Conservation (phyloP, 1,284 basidiomycete genomes). For the Cryptococcus jaspeensis region DNA sequence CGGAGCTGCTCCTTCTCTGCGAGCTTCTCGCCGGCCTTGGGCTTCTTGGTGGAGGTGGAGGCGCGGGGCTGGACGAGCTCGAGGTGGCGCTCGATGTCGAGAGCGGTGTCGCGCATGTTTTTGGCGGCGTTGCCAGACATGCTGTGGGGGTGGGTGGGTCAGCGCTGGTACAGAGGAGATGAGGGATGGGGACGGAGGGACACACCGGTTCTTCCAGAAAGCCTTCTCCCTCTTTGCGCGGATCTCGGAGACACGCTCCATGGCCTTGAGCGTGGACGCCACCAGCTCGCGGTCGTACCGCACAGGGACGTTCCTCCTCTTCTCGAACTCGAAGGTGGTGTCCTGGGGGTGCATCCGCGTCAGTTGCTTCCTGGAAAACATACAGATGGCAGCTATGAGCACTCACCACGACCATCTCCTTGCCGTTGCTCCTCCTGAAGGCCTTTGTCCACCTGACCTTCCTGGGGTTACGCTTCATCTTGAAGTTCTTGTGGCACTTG, state of each 20-base stretch:
- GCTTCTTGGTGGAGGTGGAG: conserved; percentile 41
- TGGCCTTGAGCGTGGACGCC: conserved; percentile 92
- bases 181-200: conserved; percentile 9
- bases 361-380: too few relatives aligned
- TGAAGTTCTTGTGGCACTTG: conserved; percentile 99
- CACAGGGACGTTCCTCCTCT: conserved; percentile 95
- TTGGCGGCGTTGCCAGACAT: conserved; percentile 66
- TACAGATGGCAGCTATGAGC: too few relatives aligned
- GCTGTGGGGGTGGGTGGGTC: conserved; percentile 53
- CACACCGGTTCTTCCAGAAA: conserved; percentile 93
- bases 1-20: conserved; percentile 53
- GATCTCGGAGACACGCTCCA: conserved; percentile 94
- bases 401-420: conserved; percentile 98
- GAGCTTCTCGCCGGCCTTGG: conserved; percentile 11
- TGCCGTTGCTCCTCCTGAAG: conserved; percentile 96
- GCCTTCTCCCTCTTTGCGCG: conserved; percentile 85
- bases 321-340: conserved; percentile 98
- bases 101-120: conserved; percentile 51
- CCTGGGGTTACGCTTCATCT: conserved; percentile 99
- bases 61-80: conserved; percentile 67
- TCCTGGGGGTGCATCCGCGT: conserved; percentile 60
- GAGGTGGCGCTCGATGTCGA: conserved; percentile 58
- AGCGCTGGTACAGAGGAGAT: conserved; percentile 2
- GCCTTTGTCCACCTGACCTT: conserved; percentile 99
- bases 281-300: conserved; percentile 96